Conservation (phyloP, 2,329 filamentous ascomycete species). For the Ophiobolus disseminans region DNA sequence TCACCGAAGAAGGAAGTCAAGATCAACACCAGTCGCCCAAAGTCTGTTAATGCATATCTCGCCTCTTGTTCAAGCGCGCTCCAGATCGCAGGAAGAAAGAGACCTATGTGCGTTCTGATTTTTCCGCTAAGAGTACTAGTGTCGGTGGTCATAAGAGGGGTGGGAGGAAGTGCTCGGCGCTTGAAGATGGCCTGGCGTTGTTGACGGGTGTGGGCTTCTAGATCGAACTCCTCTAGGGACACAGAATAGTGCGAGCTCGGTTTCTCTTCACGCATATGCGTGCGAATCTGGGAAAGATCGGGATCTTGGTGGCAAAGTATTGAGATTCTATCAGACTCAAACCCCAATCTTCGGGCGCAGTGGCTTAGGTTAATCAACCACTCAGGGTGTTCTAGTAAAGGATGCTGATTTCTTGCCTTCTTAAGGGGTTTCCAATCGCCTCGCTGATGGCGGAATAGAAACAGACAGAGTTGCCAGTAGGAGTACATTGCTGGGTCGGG, state of each 20-base stretch:
- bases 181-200: conserved; percentile 9
- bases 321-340: conserved; percentile 7
- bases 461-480: conserved; percentile 20
- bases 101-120: neutral
- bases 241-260: conserved; percentile 1
- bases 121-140: neutral
- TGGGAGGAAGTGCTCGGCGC: conserved; percentile 1
- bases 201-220: conserved; percentile 1
- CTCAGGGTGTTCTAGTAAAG: neutral
- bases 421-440: neutral
- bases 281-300: conserved; percentile 7
- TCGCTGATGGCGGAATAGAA: conserved; percentile 3
- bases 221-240: conserved; percentile 1
- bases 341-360: conserved; percentile 4
- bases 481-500: conserved; percentile 2
- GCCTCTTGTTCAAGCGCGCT: conserved; percentile 6
- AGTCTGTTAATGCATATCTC: conserved; percentile 9
- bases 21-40: conserved; percentile 4
- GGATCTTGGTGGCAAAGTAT: conserved; percentile 7
- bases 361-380: conserved; percentile 3
- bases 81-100: conserved; percentile 13
- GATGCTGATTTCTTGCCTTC: neutral
- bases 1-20: conserved; percentile 7
- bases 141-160: conserved; percentile 7
- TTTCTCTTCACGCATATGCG: conserved; percentile 7